phyloP scores from a whole-genome alignment of 345 rosid species.

The Cardamine chenopodiifolia region DNA sequence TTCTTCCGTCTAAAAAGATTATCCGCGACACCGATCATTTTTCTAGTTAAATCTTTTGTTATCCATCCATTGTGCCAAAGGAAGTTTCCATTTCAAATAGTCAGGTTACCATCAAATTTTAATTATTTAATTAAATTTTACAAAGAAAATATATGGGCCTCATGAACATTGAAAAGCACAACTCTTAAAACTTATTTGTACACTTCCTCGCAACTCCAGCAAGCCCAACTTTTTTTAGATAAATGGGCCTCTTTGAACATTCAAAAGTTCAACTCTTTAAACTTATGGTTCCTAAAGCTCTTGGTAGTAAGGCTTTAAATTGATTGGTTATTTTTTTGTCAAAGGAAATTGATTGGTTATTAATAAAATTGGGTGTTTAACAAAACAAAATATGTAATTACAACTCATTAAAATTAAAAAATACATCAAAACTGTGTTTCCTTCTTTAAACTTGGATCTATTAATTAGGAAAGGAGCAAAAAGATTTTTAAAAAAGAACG shows the following conservation, averaged over 20 bases:
- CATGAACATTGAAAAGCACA: background rate
- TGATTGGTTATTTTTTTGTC: background rate
- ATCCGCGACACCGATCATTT: constrained; percentile 59
- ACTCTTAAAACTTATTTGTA: background rate
- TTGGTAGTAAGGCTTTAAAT: background rate
- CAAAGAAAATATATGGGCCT: background rate
- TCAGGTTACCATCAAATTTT: background rate
- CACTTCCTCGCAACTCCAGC: background rate
- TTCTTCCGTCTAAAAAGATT: constrained; percentile 72
- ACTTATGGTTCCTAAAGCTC: background rate
- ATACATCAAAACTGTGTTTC: background rate
- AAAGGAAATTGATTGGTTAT: background rate
- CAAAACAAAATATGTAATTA: background rate
- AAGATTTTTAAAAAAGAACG: background rate
- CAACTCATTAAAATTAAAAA: background rate
- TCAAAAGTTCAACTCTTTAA: background rate
- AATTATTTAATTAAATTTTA: background rate
- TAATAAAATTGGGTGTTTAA: background rate
- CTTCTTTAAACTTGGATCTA: constrained; percentile 17
- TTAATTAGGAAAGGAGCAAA: background rate
- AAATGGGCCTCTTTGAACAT: background rate
- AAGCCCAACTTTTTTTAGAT: background rate
- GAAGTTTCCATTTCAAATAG: background rate
- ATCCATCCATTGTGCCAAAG: background rate
- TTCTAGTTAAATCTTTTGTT: constrained; percentile 26